phyloP scores from a whole-genome alignment of 2,329 filamentous ascomycete genomes.

The Venturiaceae sp. region DNA sequence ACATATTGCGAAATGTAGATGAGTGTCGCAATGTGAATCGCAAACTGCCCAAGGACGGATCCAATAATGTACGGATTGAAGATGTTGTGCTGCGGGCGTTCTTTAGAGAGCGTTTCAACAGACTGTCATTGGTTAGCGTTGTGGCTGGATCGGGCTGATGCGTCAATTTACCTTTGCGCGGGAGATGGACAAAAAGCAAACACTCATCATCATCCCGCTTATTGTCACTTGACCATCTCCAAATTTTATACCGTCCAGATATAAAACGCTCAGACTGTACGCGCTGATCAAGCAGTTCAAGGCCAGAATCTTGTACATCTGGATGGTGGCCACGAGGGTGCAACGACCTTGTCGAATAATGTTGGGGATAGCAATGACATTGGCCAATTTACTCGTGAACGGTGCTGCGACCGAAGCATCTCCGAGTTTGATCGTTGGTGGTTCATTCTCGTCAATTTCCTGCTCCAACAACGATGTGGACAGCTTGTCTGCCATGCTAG shows the following conservation, averaged over 20 bases:
- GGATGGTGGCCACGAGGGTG: slow-evolving; percentile 94
- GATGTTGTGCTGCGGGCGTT: slow-evolving; percentile 95
- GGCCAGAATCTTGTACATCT: slow-evolving; percentile 99
- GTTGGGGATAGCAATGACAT: slow-evolving; percentile 94
- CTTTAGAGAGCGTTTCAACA: slow-evolving; percentile 90
- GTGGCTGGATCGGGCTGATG: not conserved
- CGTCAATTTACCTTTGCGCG: slow-evolving; percentile 59
- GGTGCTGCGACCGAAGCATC: slow-evolving; percentile 95
- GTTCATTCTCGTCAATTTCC: slow-evolving; percentile 80
- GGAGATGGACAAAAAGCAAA: slow-evolving; percentile 98
- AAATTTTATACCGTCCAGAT: slow-evolving; percentile 98
- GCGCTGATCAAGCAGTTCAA: slow-evolving; percentile 96
- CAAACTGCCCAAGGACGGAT: slow-evolving; percentile 93
- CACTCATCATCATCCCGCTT: slow-evolving; percentile 98
- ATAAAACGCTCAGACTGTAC: slow-evolving; percentile 92
- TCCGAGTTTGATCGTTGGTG: slow-evolving; percentile 90
- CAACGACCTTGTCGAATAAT: slow-evolving; percentile 97
- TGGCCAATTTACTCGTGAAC: slow-evolving; percentile 94
- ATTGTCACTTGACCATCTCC: slow-evolving; percentile 97
- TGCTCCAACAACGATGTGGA: slow-evolving; percentile 81
- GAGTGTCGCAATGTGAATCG: slow-evolving; percentile 84
- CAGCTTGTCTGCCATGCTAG: slow-evolving; percentile 75
- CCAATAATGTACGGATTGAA: slow-evolving; percentile 99
- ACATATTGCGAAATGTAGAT: slow-evolving; percentile 92
- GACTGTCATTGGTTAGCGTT: slow-evolving; percentile 42